These are phyloP conservation scores for Epichloe baconii DNA, from an alignment of 2,329 filamentous ascomycete genomes.

Conservation along the genomic window DNA sequence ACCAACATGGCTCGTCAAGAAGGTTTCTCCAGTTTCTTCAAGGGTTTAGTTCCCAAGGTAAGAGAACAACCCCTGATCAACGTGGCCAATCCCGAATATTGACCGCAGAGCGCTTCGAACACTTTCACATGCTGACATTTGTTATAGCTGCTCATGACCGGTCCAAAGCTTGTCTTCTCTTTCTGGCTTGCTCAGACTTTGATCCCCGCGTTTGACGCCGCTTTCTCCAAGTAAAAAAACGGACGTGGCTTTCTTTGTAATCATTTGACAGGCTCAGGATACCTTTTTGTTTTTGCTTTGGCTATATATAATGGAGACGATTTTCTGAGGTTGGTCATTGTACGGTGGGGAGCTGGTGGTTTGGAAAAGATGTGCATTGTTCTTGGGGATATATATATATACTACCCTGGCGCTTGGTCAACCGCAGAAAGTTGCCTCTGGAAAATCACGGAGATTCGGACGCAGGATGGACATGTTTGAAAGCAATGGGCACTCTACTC, in stretches of 20 bases:
- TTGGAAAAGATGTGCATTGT: background rate
- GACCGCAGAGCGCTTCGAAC: constrained; percentile 5
- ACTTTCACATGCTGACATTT: constrained; percentile 4
- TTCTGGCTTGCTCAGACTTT: constrained; percentile 99
- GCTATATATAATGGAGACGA: background rate
- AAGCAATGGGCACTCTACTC: background rate
- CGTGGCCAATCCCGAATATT: background rate
- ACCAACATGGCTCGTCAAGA: constrained; percentile 89
- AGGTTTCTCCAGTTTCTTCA: constrained; percentile 82
- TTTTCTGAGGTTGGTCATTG: background rate
- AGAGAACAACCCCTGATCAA: background rate
- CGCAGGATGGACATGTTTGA: background rate
- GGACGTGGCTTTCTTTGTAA: background rate
- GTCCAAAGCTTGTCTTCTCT: constrained; percentile 96
- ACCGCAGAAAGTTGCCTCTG: background rate
- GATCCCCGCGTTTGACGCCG: constrained; percentile 73
- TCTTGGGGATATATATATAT: background rate
- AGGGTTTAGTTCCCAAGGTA: constrained; percentile 86
- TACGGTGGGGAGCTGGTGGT: background rate
- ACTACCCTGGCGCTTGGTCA: background rate
- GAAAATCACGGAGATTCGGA: background rate
- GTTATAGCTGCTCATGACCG: constrained; percentile 80
- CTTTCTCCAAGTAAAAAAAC: constrained; percentile 16
- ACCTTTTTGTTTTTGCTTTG: background rate
- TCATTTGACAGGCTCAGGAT: background rate